Conservation (phyloP, 2,329 filamentous ascomycete genomes). For the Stachybotrys echinatus region DNA sequence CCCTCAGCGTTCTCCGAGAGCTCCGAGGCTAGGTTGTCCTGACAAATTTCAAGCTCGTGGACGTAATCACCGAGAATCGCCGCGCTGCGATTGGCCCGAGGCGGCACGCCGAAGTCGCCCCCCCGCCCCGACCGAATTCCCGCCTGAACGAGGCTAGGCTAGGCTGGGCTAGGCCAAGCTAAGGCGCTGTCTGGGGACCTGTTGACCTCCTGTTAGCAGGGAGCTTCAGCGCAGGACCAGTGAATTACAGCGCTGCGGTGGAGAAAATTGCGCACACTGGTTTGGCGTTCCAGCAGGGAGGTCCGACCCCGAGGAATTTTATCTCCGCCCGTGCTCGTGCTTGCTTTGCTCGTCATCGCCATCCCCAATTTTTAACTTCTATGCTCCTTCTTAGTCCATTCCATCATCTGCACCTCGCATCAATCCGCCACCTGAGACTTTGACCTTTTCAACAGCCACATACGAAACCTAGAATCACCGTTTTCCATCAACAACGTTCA, state of each 20-base stretch:
- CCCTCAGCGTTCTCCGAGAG: not conserved
- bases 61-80: slow-evolving; percentile 1
- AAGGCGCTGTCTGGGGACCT: no score
- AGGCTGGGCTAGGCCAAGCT: no score
- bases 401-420: not conserved
- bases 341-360: not conserved
- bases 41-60: not conserved
- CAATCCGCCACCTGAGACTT: not conserved
- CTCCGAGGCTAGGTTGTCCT: not conserved
- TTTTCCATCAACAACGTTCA: not conserved
- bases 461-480: not conserved
- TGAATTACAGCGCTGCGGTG: not conserved
- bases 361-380: not conserved
- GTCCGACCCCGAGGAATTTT: not conserved
- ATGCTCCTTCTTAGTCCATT: not conserved
- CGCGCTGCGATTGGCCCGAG: not conserved
- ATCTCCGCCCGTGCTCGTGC: no score
- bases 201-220: not conserved
- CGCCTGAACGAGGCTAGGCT: not conserved
- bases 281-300: not conserved
- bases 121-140: not conserved
- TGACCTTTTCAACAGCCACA: not conserved
- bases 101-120: not conserved
- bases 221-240: not conserved
- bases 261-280: not conserved